These are phyloP conservation scores for Spergularia bocconei DNA, from an alignment of 148 eudicot species.

Conservation along the genomic window DNA sequence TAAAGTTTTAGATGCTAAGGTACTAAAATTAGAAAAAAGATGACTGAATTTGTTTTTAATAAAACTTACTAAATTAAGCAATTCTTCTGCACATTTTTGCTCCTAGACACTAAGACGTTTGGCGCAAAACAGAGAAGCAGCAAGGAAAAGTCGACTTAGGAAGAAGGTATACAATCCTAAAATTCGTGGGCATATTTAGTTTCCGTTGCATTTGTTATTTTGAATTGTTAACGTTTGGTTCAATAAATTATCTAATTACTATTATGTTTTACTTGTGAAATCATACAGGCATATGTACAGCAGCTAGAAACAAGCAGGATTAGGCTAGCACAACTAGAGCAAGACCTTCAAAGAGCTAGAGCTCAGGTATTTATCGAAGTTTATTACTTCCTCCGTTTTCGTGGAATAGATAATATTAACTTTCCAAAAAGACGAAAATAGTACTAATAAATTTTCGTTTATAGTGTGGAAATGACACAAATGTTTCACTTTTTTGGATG, in stretches of 20 bases:
- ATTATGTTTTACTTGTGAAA: neutral
- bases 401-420: too few relatives aligned
- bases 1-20: constrained; percentile 88
- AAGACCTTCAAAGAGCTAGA: constrained; percentile 85
- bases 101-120: constrained; percentile 81
- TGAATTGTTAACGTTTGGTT: too few relatives aligned
- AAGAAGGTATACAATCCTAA: constrained; percentile 49
- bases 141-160: constrained; percentile 88
- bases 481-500: constrained; percentile 6
- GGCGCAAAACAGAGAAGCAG: constrained; percentile 99
- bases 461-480: neutral
- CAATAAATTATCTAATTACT: neutral
- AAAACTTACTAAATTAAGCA: too few relatives aligned
- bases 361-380: constrained; percentile 49
- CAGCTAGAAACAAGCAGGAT: constrained; percentile 91
- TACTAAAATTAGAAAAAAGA: constrained; percentile 1
- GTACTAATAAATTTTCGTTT: neutral
- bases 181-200: neutral
- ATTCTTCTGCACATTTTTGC: too few relatives aligned
- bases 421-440: too few relatives aligned
- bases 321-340: constrained; percentile 81
- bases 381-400: neutral
- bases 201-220: neutral
- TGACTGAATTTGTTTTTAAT: neutral
- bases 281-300: constrained; percentile 78